Base-by-base conservation (phyloP, 2,329 filamentous ascomycete species). In the Aspergillus sp. region DNA sequence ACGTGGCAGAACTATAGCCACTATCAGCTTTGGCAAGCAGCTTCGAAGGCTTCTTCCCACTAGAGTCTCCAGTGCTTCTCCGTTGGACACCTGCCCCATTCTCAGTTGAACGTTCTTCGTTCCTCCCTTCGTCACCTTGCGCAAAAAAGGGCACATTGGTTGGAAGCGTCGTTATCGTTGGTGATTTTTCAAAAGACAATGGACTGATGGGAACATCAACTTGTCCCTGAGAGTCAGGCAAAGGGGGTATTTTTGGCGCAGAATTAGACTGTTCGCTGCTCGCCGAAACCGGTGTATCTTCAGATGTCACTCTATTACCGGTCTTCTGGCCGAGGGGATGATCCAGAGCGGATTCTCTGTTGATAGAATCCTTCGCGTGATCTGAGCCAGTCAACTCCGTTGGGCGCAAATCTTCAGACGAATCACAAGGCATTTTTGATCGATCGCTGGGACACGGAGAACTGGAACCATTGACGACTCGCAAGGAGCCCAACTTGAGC, bases 401-500 rank as follows among this genome's bases (percentile, higher is more conserved):
- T 39, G 4, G 42, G 5, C 30, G 38, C 12, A 52, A 39, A 39
- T 52, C 45, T n/a, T 49, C 45, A 27, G 42, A 43, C 19, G 53
- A 42, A 35, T 45, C 48, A 33, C 41, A 42, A 32, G 56, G 29
- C 27, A 44, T 49, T 28, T 52, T 45, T 8, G 56, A 51, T 26
- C 63, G 60, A 29, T 68, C 63, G 48, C 64, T 69, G 7, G 65
- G 58, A 30, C 62, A 65, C 7, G 66, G 65, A 7, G 66, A 69
- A n/a, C 56, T 56, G 26, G 63, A 62, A 4, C 63, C 62, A 46
- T 69, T 69, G 5, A 69, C 66, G 5, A 69, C 63, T 26, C 66
- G 63, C 29, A 69, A 45, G n/a, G 66, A 68, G 7, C 66, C 66
- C 27, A 66, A 49, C 42, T 68, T 68, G n/a, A 69, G 55, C 5